Evolutionary conservation across 805 yeast genomes (phyloP), one percentile per base, ranked within the genome.

Genomic region (Teunomyces lycoperdinae): DNA sequence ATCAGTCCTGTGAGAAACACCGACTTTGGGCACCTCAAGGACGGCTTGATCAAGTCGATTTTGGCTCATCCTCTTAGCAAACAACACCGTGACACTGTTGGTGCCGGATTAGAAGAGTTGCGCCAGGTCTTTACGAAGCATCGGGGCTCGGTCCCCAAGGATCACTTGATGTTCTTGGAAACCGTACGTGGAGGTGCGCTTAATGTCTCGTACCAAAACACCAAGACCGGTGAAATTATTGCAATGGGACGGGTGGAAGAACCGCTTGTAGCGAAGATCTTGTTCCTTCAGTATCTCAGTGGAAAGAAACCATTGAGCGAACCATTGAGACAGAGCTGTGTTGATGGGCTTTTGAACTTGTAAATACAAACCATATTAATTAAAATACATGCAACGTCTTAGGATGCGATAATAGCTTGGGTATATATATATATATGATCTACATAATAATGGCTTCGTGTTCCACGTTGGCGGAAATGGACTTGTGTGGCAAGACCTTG

Each of bases 391-490:
- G 34, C 14, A 38, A 38, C 41, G 41, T 38, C 26, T 17, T 32
- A 5, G 34, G 41, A 38, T 38, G 41, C 41, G 28, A 29, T 24
- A 38, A 17, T 35, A 20, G 41, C 16, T 16, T 13, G 34, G 34
- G 34, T 32, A 36, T 40, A 17, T 32, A 41, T 32, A 36, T 40
- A 17, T 32, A 41, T 33, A 20, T 27, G 24, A 45, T 31, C 80
- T 80, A 94, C 99, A 94, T 94, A 76, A 94, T 94, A 79, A 94
- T 94, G 64, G 96, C 87, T 68, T 96, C 98, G 74, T 87, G 84
- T 82, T 95, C 98, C 71, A 94, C 96, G 71, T 94, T 94, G 58
- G 90, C 81, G 56, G 96, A 86, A 72, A 94, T 92, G 53, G 96
- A 80, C 81, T 94, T 94, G 84, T 94, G 99, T 60, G 99, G 99